phyloP scores from a whole-genome alignment of 129 eudicot genomes.

The Cynara cardunculus region DNA sequence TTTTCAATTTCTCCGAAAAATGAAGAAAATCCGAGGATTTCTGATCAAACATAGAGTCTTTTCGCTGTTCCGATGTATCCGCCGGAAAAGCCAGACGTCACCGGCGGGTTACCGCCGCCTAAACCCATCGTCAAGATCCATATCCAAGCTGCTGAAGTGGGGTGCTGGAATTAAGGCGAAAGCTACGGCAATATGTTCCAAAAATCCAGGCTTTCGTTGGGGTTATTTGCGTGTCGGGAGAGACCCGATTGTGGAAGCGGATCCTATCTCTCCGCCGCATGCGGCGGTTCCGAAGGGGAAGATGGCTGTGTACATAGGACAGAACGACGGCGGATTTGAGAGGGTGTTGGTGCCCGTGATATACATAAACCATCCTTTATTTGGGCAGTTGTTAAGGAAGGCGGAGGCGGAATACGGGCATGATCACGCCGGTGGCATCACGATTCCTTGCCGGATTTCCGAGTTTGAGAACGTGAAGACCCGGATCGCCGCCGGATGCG shows the following conservation, averaged over 20 bases:
- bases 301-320: constrained; percentile 74
- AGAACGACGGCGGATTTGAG: constrained; percentile 51
- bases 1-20: not conserved
- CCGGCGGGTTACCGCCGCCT: constrained; percentile 25
- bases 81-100: constrained; percentile 27
- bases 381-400: constrained; percentile 63
- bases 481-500: constrained; percentile 54
- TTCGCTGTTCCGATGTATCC: constrained; percentile 40
- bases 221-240: constrained; percentile 33
- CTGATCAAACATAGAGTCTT: constrained; percentile 46
- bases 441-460: constrained; percentile 82
- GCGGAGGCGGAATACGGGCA: constrained; percentile 77
- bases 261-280: constrained; percentile 28
- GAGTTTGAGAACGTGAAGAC: constrained; percentile 78
- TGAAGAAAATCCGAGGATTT: constrained; percentile 62
- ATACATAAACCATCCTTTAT: constrained; percentile 78
- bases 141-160: constrained; percentile 41
- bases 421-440: constrained; percentile 78
- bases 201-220: not conserved
- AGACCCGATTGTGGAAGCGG: constrained; percentile 29
- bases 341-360: constrained; percentile 88
- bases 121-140: constrained; percentile 15
- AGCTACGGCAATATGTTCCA: constrained; percentile 40
- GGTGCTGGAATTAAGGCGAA: constrained; percentile 40
- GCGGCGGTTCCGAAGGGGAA: constrained; percentile 67